These are phyloP conservation scores for Puccinia sorghi DNA, from an alignment of 1,284 basidiomycete species.

Conservation along the genomic window DNA sequence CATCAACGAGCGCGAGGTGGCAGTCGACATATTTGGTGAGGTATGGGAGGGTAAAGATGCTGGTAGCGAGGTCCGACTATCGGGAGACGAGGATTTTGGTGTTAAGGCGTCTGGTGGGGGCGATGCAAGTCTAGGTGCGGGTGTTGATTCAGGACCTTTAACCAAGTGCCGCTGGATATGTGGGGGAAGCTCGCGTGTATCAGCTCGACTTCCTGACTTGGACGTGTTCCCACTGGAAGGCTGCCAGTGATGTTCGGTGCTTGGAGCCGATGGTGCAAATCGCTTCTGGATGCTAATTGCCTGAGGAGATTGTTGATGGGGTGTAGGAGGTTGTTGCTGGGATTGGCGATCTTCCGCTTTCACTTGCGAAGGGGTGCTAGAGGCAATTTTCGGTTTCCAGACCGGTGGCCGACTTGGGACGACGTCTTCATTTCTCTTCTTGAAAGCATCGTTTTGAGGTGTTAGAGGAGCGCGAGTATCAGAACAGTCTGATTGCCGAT, in stretches of 20 bases:
- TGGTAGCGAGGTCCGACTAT: neutral
- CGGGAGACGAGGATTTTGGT: conserved; percentile 18
- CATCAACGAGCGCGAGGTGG: neutral
- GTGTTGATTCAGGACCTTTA: neutral
- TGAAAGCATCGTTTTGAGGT: conserved; percentile 44
- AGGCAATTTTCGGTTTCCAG: conserved; percentile 17
- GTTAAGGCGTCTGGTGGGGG: neutral
- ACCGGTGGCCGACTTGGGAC: neutral
- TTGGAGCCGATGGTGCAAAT: neutral
- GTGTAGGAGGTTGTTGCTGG: neutral
- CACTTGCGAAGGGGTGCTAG: neutral
- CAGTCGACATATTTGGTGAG: neutral
- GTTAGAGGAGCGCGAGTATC: neutral
- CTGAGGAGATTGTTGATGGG: neutral
- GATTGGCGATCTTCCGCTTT: conserved; percentile 11
- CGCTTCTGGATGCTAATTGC: conserved; percentile 18
- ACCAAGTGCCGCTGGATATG: conserved; percentile 13
- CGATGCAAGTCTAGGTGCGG: neutral
- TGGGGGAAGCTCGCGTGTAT: conserved; percentile 28
- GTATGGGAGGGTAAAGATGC: conserved; percentile 10
- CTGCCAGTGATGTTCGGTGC: conserved; percentile 3
- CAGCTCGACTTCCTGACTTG: conserved; percentile 16
- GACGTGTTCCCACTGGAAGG: neutral
- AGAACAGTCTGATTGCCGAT: neutral
- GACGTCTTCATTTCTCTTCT: conserved; percentile 10